These are phyloP conservation scores for Nicotiana undulata DNA, from an alignment of 257 asterid species.

Conservation along the genomic window DNA sequence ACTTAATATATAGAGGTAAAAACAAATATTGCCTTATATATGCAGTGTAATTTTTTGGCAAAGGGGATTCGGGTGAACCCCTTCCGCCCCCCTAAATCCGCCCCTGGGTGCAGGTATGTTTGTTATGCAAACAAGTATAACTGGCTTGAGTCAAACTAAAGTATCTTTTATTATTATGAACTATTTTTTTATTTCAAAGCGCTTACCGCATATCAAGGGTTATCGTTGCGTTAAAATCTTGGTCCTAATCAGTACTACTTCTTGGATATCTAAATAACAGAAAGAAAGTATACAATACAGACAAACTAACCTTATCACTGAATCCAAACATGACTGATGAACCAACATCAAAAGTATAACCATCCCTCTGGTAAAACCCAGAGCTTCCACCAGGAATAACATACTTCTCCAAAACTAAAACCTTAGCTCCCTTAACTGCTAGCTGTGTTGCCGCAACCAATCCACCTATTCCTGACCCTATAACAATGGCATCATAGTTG, in stretches of 20 bases:
- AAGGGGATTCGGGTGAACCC: no score
- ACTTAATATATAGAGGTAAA: no score
- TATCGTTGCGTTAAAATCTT: background rate
- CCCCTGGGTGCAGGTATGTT: no score
- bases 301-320: slow-evolving; percentile 78
- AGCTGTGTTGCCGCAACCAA: slow-evolving; percentile 92
- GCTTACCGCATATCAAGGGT: background rate
- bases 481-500: slow-evolving; percentile 70
- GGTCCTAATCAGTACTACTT: background rate
- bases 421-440: slow-evolving; percentile 91
- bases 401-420: slow-evolving; percentile 87
- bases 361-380: slow-evolving; percentile 78
- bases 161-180: background rate
- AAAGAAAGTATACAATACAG: background rate
- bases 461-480: slow-evolving; percentile 97
- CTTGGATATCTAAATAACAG: background rate
- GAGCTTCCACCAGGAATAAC: slow-evolving; percentile 99
- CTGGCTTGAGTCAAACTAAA: background rate
- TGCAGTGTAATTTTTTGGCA: no score
- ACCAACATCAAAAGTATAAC: slow-evolving; percentile 92
- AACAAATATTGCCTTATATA: no score
- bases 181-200: background rate
- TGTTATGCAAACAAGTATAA: background rate
- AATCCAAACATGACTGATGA: slow-evolving; percentile 99
- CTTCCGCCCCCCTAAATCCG: no score